These are phyloP conservation scores for Kwoniella botswanensis DNA, from an alignment of 768 basidiomycete species.

Conservation along the genomic window DNA sequence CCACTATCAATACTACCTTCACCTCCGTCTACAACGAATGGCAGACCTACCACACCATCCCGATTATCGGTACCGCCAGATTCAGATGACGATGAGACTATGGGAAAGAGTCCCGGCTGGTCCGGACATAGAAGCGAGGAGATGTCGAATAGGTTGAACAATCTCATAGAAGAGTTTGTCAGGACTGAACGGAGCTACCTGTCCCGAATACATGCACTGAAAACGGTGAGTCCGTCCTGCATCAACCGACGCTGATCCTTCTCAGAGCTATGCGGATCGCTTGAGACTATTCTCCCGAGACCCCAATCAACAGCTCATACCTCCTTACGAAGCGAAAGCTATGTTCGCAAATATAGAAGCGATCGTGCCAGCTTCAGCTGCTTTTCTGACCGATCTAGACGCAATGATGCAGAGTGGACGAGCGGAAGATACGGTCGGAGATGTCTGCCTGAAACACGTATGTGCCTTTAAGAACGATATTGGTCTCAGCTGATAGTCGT, in stretches of 20 bases:
- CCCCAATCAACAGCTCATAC: conserved; percentile 84
- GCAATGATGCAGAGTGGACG: conserved; percentile 68
- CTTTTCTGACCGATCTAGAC: conserved; percentile 81
- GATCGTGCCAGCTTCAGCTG: conserved; percentile 84
- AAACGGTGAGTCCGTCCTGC: conserved; percentile 60
- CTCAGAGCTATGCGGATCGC: conserved; percentile 83
- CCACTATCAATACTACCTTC: conserved; percentile 34
- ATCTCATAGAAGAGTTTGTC: conserved; percentile 83
- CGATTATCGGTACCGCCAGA: conserved; percentile 7
- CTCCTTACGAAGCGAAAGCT: conserved; percentile 86
- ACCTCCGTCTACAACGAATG: conserved; percentile 25
- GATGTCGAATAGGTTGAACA: conserved; percentile 61
- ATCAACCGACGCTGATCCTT: neutral
- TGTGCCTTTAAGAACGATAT: conserved; percentile 25
- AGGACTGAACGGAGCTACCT: conserved; percentile 89
- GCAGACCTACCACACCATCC: conserved; percentile 35
- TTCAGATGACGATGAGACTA: conserved; percentile 24
- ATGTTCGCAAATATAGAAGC: conserved; percentile 94
- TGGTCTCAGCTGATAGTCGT: neutral
- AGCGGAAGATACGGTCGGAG: conserved; percentile 71
- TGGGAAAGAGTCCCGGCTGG: conserved; percentile 19
- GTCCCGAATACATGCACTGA: conserved; percentile 77
- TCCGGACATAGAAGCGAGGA: conserved; percentile 56
- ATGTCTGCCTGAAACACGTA: conserved; percentile 78
- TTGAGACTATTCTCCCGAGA: conserved; percentile 80